A percentile compares a stretch with the other conserved stretches of the same genome.
These are phyloP conservation scores for Lachnellula cervina DNA, from an alignment of 2,329 filamentous ascomycete species.

Conservation along the genomic window DNA sequence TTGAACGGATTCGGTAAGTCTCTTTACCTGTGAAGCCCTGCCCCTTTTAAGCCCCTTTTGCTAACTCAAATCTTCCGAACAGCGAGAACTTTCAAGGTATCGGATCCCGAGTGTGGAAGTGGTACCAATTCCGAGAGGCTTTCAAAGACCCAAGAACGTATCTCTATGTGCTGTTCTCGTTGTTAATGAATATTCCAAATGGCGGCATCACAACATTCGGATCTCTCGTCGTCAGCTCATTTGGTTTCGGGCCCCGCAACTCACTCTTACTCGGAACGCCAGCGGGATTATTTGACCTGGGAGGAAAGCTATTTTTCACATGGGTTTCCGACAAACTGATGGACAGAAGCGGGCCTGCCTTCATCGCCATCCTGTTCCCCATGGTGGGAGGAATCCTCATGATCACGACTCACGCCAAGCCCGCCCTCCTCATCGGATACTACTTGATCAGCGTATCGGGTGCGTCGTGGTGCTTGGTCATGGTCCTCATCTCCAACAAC, in stretches of 20 bases:
- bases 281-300: not conserved
- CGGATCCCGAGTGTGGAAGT: constrained; percentile 15
- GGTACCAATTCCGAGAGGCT: constrained; percentile 13
- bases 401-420: constrained; percentile 20
- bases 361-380: constrained; percentile 26
- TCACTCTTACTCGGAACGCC: constrained; percentile 9
- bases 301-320: not conserved
- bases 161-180: constrained; percentile 11
- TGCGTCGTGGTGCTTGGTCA: not conserved
- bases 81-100: constrained; percentile 19
- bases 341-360: constrained; percentile 25
- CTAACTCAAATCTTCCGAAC: too few relatives aligned
- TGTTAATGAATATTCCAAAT: constrained; percentile 16
- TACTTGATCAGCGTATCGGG: constrained; percentile 25
- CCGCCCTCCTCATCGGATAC: constrained; percentile 27
- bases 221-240: constrained; percentile 16
- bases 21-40: too few relatives aligned
- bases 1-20: constrained; percentile 11
- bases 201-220: constrained; percentile 18
- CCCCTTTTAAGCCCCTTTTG: too few relatives aligned
- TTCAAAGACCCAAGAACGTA: constrained; percentile 15
- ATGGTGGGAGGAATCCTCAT: constrained; percentile 29
- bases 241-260: constrained; percentile 15
- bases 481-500: not conserved
- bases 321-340: not conserved